These are phyloP conservation scores for Bryum argenteum DNA, from an alignment of 225 moss, liverwort and hornwort genomes.

Conservation along the genomic window DNA sequence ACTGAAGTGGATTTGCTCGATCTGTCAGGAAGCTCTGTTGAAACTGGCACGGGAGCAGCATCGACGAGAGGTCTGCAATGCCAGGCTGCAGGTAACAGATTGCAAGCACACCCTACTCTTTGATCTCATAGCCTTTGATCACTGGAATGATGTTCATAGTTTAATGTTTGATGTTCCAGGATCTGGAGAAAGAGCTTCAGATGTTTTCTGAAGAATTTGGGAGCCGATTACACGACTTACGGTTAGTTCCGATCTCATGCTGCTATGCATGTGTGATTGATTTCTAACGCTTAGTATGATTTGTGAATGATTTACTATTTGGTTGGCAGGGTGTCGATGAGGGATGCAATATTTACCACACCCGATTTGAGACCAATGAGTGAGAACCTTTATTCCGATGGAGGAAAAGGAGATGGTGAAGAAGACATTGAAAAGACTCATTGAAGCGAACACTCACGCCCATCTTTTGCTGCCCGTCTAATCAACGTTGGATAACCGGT, in stretches of 20 bases:
- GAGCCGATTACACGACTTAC: constrained; percentile 52
- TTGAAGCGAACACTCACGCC: constrained; percentile 35
- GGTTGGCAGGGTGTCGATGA: constrained; percentile 42
- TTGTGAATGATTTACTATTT: too few relatives aligned
- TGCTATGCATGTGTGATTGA: background rate
- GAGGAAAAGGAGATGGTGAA: constrained; percentile 25
- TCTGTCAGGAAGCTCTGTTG: constrained; percentile 39
- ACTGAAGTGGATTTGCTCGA: constrained; percentile 21
- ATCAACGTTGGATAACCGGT: constrained; percentile 13
- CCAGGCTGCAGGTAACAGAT: constrained; percentile 46
- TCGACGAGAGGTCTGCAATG: constrained; percentile 56
- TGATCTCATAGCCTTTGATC: background rate
- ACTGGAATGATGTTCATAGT: background rate
- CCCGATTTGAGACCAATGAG: constrained; percentile 33
- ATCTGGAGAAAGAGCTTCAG: constrained; percentile 61
- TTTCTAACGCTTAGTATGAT: background rate
- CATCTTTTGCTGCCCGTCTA: constrained; percentile 54
- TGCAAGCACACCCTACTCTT: background rate
- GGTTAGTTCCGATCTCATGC: constrained; percentile 28
- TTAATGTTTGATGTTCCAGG: constrained; percentile 36
- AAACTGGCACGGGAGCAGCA: constrained; percentile 54
- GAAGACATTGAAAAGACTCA: constrained; percentile 32
- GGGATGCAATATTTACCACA: constrained; percentile 32
- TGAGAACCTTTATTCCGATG: constrained; percentile 30
- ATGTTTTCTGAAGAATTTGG: constrained; percentile 61